Evolutionary conservation across 2,329 filamentous ascomycete species (phyloP).

Genomic region (Fusarium sp.): DNA sequence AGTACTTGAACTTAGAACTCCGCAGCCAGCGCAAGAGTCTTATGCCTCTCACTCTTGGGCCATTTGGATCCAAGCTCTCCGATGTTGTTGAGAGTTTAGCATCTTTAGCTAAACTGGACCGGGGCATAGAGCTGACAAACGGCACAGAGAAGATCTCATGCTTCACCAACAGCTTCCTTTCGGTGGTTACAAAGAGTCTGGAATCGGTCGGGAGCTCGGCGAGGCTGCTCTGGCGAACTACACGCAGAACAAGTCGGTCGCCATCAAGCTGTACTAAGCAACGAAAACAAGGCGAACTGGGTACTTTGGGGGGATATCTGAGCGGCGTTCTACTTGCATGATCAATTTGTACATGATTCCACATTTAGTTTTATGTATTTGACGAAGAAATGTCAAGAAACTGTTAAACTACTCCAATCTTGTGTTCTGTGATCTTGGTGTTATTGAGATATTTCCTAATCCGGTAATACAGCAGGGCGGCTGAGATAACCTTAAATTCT

Average conservation of each 20-base stretch:
- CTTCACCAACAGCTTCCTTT: constrained; percentile 56
- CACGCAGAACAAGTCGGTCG: constrained; percentile 60
- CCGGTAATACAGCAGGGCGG: background rate
- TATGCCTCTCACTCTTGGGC: too few species aligned
- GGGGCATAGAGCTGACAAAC: too few species aligned
- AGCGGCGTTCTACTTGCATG: constrained; percentile 37
- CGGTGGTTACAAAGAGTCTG: constrained; percentile 81
- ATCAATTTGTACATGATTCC: constrained; percentile 43
- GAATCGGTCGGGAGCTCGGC: constrained; percentile 80
- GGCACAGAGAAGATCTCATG: too few species aligned
- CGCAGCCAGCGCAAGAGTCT: too few species aligned
- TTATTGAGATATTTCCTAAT: constrained; percentile 7
- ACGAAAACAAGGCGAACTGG: constrained; percentile 18
- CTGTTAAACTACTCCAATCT: constrained; percentile 11
- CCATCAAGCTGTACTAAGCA: too few species aligned
- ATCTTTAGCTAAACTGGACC: too few species aligned
- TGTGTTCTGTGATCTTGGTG: constrained; percentile 7
- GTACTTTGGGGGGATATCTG: constrained; percentile 21
- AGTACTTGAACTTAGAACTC: too few species aligned
- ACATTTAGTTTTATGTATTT: constrained; percentile 32
- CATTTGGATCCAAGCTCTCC: too few species aligned
- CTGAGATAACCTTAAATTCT: background rate
- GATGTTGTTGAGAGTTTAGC: too few species aligned
- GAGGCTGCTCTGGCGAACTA: constrained; percentile 74
- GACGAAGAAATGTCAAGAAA: constrained; percentile 37